A percentile compares a stretch with the other conserved stretches of the same genome.
Conservation (phyloP, 163 green algal genomes). For the Trebouxia gelatinosa region DNA sequence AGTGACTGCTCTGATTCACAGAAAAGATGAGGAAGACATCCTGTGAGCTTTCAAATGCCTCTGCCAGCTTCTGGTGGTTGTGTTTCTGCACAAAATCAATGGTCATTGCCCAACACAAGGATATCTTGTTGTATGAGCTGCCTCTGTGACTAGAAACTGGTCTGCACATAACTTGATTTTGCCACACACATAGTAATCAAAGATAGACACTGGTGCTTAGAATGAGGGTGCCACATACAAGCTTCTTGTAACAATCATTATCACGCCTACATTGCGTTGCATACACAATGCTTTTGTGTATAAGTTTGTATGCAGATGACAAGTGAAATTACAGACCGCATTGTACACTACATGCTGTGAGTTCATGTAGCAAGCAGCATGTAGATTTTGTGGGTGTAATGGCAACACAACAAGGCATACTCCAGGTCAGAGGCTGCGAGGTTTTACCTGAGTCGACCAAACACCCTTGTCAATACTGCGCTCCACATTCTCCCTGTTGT, state of each 20-base stretch:
- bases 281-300: neutral
- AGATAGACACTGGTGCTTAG: neutral
- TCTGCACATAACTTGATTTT: neutral
- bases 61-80: slow-evolving; percentile 45
- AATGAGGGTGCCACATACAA: neutral
- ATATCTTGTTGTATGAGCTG: no score
- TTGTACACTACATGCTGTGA: neutral
- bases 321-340: neutral
- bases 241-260: neutral
- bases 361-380: neutral
- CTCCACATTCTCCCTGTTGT: slow-evolving; percentile 37
- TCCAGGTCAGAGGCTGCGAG: neutral
- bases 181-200: neutral
- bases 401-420: neutral
- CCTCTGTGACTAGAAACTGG: no score
- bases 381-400: neutral
- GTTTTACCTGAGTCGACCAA: slow-evolving; percentile 41
- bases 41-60: slow-evolving; percentile 36
- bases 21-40: slow-evolving; percentile 56
- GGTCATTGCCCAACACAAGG: neutral
- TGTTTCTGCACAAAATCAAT: slow-evolving; percentile 36
- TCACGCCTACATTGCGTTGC: neutral
- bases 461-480: slow-evolving; percentile 38
- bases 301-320: neutral
- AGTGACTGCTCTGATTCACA: slow-evolving; percentile 55